Base-by-base conservation (phyloP, 805 yeast species). In the Pichia nakasei region DNA sequence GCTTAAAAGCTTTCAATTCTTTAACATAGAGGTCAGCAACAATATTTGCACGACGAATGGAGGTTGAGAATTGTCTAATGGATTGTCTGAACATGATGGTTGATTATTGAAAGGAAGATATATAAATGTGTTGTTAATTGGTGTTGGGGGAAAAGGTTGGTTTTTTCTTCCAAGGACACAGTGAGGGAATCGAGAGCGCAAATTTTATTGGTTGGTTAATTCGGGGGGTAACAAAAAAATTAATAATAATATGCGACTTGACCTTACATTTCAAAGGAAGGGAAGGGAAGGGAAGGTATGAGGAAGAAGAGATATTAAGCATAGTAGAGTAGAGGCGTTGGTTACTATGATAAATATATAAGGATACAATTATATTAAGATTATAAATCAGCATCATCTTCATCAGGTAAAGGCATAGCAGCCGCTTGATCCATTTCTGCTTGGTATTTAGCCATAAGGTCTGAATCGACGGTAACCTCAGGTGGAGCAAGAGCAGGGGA, bases 401-500 rank as follows among this genome's bases (percentile, higher is more conserved):
- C 99, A 75, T 93, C 99, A 57, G 99, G 99, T 70, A 93, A 83
- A 69, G 99, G 98, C 80, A 93, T 78, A 57, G 97, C 96, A 59
- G 97, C 87, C 63, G 99, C 99, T 74, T 85, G 94, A 69, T 87
- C 97, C 95, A 93, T 91, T 77, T 93, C 98, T 67, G 88, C 94
- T 79, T 93, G 96, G 78, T 93, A 93, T 75, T 91, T 89, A 75
- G 80, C 84, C 97, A 93, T 87, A 74, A 93, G 80, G 62, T 83
- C 93, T 59, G 85, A 86, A 66, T 93, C 98, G 62, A 93, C 97
- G 66, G 82, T 84, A 59, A 91, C 97, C 79, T 93, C 98, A 64
- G 99, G 97, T 61, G 99, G 98, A 64, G 96, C 97, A 71, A 93
- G 81, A 56, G 98, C 99, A 58, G 98, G 98, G 52, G 97, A 85